Conservation (phyloP, 2,329 filamentous ascomycete species). For the Beauveria bassiana region DNA sequence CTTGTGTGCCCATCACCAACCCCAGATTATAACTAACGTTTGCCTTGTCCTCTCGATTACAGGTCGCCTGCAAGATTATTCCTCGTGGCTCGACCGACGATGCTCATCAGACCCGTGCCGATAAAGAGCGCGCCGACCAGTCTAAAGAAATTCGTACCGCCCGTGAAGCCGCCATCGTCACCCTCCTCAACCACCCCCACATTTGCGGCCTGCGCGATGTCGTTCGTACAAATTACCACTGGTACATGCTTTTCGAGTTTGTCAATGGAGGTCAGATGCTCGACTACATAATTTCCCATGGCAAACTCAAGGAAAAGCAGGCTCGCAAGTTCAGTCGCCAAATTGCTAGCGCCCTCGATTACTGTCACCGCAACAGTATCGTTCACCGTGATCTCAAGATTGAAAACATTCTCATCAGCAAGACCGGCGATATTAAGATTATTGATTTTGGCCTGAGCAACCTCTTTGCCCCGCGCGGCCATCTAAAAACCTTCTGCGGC, state of each 20-base stretch:
- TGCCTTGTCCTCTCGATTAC: slow-evolving; percentile 6
- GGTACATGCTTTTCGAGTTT: slow-evolving; percentile 99
- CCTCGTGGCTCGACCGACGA: slow-evolving; percentile 86
- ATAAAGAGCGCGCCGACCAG: slow-evolving; percentile 86
- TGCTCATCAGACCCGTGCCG: slow-evolving; percentile 58
- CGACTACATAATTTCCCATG: slow-evolving; percentile 98
- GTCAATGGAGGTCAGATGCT: slow-evolving; percentile 99
- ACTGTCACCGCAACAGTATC: slow-evolving; percentile 96
- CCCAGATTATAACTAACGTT: neutral
- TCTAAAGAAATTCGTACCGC: slow-evolving; percentile 95
- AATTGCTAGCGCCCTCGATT: slow-evolving; percentile 93
- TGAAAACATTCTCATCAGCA: slow-evolving; percentile 98
- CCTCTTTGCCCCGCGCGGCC: slow-evolving; percentile 75
- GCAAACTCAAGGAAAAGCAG: slow-evolving; percentile 95
- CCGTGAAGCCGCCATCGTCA: slow-evolving; percentile 92
- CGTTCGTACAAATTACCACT: slow-evolving; percentile 92
- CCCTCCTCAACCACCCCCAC: slow-evolving; percentile 86
- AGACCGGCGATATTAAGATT: slow-evolving; percentile 98
- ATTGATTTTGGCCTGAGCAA: slow-evolving; percentile 98
- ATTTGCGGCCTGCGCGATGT: slow-evolving; percentile 95
- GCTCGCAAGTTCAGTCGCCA: slow-evolving; percentile 95
- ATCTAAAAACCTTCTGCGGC: slow-evolving; percentile 94
- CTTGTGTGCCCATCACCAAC: slow-evolving; percentile 1
- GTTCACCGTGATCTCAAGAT: slow-evolving; percentile 97
- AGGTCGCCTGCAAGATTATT: slow-evolving; percentile 97